A percentile compares a stretch with the other conserved stretches of the same genome.
These are phyloP conservation scores for Toxoplasma gondii DNA, from an alignment of 169 alveolate genomes.

Conservation along the genomic window DNA sequence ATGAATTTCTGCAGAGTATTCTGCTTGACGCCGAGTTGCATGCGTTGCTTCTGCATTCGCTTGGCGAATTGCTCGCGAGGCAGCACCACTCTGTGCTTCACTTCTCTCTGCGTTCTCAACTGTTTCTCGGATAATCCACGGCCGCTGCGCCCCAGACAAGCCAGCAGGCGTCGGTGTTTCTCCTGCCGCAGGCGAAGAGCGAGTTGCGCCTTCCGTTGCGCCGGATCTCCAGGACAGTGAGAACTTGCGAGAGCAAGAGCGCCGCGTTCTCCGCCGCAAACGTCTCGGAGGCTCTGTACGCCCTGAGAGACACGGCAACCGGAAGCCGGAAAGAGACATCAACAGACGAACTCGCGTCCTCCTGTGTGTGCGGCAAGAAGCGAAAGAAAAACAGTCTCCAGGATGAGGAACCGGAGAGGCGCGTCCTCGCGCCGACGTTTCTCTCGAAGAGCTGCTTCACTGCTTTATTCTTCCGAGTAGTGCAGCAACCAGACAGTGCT, in stretches of 20 bases:
- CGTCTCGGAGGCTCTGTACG: not conserved
- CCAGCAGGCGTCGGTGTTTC: not conserved
- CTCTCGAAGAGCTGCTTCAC: too few relatives aligned
- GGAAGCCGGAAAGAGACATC: not conserved
- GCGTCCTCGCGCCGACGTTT: too few relatives aligned
- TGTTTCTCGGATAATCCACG: not conserved
- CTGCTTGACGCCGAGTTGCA: not conserved
- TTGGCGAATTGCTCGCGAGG: not conserved
- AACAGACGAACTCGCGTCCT: not conserved
- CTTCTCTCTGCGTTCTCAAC: not conserved
- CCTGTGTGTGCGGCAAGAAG: not conserved
- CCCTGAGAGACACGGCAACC: not conserved
- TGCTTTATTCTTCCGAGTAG: too few relatives aligned
- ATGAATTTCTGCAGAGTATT: not conserved
- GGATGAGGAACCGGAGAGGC: too few relatives aligned
- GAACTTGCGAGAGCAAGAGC: not conserved
- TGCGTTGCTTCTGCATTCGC: not conserved
- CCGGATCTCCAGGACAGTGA: not conserved
- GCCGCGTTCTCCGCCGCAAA: not conserved
- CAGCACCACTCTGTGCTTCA: not conserved
- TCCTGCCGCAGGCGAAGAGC: not conserved
- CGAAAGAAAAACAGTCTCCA: not conserved
- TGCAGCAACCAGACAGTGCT: too few relatives aligned
- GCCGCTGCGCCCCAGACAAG: not conserved
- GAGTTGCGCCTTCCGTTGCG: not conserved